These are phyloP conservation scores for Globisporangium parvum DNA, from an alignment of 352 stramenopile species.

Conservation along the genomic window DNA sequence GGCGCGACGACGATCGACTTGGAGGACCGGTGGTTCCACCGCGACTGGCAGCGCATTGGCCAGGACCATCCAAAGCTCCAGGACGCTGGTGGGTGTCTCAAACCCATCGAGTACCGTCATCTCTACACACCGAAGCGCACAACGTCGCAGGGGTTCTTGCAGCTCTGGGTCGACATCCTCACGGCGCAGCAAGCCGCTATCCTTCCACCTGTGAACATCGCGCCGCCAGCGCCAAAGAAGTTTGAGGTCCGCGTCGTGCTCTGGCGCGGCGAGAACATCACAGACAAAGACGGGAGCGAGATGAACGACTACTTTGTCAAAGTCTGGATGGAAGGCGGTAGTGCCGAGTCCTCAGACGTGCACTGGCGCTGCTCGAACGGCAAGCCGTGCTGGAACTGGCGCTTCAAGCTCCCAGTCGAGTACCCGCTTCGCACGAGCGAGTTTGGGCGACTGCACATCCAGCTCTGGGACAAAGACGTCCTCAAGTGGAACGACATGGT, in stretches of 20 bases:
- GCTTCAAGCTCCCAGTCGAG: slow-evolving; percentile 84
- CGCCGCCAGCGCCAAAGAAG: slow-evolving; percentile 45
- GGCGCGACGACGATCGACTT: slow-evolving; percentile 89
- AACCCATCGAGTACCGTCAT: slow-evolving; percentile 87
- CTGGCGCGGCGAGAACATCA: slow-evolving; percentile 86
- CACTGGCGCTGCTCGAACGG: slow-evolving; percentile 90
- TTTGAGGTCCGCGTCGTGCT: slow-evolving; percentile 89
- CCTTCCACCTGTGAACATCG: slow-evolving; percentile 63
- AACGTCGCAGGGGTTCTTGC: slow-evolving; percentile 62
- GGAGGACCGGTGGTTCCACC: slow-evolving; percentile 92
- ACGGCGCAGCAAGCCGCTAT: slow-evolving; percentile 56
- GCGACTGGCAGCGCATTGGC: slow-evolving; percentile 70
- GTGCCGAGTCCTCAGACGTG: slow-evolving; percentile 68
- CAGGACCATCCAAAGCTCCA: slow-evolving; percentile 19
- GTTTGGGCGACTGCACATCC: slow-evolving; percentile 84
- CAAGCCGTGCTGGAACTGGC: slow-evolving; percentile 91
- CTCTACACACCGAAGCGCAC: slow-evolving; percentile 71
- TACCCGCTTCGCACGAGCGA: slow-evolving; percentile 72
- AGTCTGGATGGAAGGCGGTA: slow-evolving; percentile 78
- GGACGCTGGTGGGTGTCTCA: slow-evolving; percentile 26
- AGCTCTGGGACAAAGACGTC: slow-evolving; percentile 92
- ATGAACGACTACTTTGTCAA: slow-evolving; percentile 93
- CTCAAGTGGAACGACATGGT: slow-evolving; percentile 91
- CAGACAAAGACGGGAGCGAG: slow-evolving; percentile 61
- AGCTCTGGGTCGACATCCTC: slow-evolving; percentile 90